Conservation (phyloP, 2,329 filamentous ascomycete genomes). For the Keithomyces neogunnii region DNA sequence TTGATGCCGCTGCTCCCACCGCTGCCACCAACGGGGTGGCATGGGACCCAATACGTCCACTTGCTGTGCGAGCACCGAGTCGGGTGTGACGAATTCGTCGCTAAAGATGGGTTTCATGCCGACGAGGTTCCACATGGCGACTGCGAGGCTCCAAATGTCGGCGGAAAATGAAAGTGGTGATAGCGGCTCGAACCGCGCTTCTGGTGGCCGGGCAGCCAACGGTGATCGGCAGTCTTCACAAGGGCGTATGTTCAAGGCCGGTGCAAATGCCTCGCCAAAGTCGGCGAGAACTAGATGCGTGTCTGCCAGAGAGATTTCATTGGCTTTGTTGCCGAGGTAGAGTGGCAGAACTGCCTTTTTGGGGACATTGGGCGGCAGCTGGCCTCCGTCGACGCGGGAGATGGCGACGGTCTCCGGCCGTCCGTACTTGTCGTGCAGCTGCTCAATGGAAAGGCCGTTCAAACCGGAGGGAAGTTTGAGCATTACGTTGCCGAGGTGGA, state of each 20-base stretch:
- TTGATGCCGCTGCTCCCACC: background rate
- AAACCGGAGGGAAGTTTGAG: conserved; percentile 7
- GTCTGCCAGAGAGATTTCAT: conserved; percentile 20
- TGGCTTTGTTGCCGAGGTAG: conserved; percentile 18
- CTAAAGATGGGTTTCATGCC: conserved; percentile 7
- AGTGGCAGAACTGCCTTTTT: conserved; percentile 13
- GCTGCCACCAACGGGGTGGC: background rate
- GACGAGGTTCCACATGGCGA: conserved; percentile 27
- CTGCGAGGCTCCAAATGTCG: conserved; percentile 32
- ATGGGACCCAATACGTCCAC: background rate
- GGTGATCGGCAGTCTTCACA: no score
- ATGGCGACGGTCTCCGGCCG: conserved; percentile 19
- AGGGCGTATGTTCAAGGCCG: conserved; percentile 4
- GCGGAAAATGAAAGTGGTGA: conserved; percentile 20
- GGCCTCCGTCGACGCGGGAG: conserved; percentile 13
- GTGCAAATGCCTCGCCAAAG: conserved; percentile 23
- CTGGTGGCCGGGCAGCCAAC: no score
- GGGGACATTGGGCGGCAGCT: conserved; percentile 18
- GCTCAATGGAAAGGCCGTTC: conserved; percentile 19
- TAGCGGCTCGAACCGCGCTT: no score
- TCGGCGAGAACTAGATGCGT: conserved; percentile 21
- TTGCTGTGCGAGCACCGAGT: background rate
- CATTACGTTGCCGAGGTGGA: conserved; percentile 19
- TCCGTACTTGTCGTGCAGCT: conserved; percentile 22
- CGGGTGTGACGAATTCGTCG: background rate